phyloP scores from a whole-genome alignment of 78 protist genomes.

The Trichosphaerium sp. region DNA sequence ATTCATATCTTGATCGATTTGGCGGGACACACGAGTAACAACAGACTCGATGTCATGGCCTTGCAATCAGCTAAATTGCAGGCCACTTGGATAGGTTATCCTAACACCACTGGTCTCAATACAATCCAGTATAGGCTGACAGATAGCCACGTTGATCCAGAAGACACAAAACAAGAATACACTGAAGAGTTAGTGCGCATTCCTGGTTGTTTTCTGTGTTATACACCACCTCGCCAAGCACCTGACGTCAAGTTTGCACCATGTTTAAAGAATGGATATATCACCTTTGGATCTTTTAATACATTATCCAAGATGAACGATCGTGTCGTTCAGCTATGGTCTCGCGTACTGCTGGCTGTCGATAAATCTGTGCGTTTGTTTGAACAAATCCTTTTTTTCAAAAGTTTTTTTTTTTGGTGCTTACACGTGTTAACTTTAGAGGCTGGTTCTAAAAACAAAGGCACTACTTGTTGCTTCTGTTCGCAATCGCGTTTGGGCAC shows the following conservation, averaged over 20 bases:
- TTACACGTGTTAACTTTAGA: background rate
- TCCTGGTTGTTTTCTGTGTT: constrained; percentile 37
- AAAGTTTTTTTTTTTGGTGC: background rate
- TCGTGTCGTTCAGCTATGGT: constrained; percentile 18
- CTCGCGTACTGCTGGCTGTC: constrained; percentile 11
- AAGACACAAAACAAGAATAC: constrained; percentile 12
- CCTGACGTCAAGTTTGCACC: background rate
- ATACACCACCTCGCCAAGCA: background rate
- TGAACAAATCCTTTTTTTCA: background rate
- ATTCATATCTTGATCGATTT: constrained; percentile 65
- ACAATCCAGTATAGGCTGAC: constrained; percentile 47
- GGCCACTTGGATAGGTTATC: constrained; percentile 57
- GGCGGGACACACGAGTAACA: constrained; percentile 57
- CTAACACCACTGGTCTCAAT: constrained; percentile 58
- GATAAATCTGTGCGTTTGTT: too few relatives aligned
- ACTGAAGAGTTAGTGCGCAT: constrained; percentile 28
- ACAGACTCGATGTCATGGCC: constrained; percentile 53
- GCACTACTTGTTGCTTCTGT: constrained; percentile 28
- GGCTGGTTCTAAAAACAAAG: constrained; percentile 20
- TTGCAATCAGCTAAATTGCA: constrained; percentile 45
- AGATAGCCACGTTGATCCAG: constrained; percentile 40
- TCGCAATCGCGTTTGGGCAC: too few relatives aligned
- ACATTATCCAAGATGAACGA: constrained; percentile 43
- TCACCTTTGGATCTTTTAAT: constrained; percentile 66
- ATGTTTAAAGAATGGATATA: constrained; percentile 20